Evolutionary conservation across 1,284 basidiomycete genomes (phyloP).

Genomic region (Pyrrhoderma lamaoense): DNA sequence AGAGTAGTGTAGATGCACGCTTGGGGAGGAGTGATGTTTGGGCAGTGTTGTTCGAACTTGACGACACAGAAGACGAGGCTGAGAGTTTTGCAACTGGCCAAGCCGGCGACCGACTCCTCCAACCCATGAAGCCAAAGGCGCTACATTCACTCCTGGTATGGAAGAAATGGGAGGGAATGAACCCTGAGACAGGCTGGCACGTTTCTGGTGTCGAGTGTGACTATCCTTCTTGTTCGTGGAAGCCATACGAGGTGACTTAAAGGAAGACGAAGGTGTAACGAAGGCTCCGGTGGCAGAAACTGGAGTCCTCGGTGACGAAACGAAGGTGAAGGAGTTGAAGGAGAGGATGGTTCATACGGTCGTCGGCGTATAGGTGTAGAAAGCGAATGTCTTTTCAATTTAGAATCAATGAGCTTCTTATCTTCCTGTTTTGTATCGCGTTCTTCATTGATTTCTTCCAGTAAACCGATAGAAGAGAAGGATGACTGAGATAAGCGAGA

Average conservation of each 20-base stretch:
- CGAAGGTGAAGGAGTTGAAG: constrained; percentile 4
- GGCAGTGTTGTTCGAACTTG: neutral
- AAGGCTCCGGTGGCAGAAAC: constrained; percentile 1
- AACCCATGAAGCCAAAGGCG: constrained; percentile 41
- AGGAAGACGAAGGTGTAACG: neutral
- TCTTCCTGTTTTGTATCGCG: neutral
- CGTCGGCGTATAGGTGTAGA: constrained; percentile 6
- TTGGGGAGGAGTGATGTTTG: constrained; percentile 35
- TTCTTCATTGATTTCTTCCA: constrained; percentile 1
- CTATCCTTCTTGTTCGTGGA: neutral
- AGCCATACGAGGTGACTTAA: neutral
- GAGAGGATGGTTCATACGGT: constrained; percentile 14
- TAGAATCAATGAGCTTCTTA: neutral
- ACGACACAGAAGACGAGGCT: neutral
- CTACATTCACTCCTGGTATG: constrained; percentile 25
- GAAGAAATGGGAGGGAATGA: constrained; percentile 26
- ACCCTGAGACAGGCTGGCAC: neutral
- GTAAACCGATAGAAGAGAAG: constrained; percentile 21
- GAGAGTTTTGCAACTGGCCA: constrained; percentile 40
- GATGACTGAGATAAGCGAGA: constrained; percentile 37
- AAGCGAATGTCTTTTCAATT: constrained; percentile 1
- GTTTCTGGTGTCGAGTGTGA: constrained; percentile 8
- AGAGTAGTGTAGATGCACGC: constrained; percentile 56
- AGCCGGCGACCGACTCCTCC: constrained; percentile 46
- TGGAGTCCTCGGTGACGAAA: constrained; percentile 6